phyloP scores from a whole-genome alignment of 371 early-diverging fungal genomes.

The Circinella minor region DNA sequence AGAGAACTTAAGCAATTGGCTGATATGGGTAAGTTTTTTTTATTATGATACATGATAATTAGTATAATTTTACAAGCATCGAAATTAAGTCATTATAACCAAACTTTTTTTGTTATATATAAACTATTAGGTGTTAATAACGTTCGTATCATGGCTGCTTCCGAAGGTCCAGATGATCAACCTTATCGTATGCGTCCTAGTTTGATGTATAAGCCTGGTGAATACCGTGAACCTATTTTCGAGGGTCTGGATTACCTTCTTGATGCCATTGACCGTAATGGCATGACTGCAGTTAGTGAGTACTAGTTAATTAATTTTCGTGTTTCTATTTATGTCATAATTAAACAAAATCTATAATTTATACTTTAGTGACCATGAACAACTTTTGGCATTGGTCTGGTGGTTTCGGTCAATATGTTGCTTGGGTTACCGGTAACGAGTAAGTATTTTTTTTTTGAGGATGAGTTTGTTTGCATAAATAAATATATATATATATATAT shows the following conservation, averaged over 20 bases:
- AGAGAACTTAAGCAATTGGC: constrained; percentile 54
- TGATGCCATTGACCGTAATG: constrained; percentile 48
- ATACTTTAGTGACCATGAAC: constrained; percentile 44
- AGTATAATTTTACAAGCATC: too few species aligned
- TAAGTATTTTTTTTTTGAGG: background rate
- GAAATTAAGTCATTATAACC: too few species aligned
- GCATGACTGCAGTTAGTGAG: constrained; percentile 59
- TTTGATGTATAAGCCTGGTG: constrained; percentile 58
- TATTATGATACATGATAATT: too few species aligned
- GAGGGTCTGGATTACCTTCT: constrained; percentile 57
- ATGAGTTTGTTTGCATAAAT: too few species aligned
- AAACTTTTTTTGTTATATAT: too few species aligned
- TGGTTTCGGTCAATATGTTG: constrained; percentile 63
- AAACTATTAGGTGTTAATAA: constrained; percentile 46
- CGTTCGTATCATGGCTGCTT: constrained; percentile 67
- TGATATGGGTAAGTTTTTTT: constrained; percentile 22
- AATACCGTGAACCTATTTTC: constrained; percentile 58
- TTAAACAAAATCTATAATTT: background rate
- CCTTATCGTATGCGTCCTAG: constrained; percentile 66
- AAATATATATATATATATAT: too few species aligned
- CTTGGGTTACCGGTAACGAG: constrained; percentile 48
- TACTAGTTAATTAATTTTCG: background rate
- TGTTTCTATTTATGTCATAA: background rate
- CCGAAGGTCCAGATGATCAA: constrained; percentile 66
- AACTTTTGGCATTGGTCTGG: constrained; percentile 75